Evolutionary conservation across 352 stramenopile genomes (phyloP), one percentile per base, ranked within the genome.

Genomic region (Blastocystis sp.): DNA sequence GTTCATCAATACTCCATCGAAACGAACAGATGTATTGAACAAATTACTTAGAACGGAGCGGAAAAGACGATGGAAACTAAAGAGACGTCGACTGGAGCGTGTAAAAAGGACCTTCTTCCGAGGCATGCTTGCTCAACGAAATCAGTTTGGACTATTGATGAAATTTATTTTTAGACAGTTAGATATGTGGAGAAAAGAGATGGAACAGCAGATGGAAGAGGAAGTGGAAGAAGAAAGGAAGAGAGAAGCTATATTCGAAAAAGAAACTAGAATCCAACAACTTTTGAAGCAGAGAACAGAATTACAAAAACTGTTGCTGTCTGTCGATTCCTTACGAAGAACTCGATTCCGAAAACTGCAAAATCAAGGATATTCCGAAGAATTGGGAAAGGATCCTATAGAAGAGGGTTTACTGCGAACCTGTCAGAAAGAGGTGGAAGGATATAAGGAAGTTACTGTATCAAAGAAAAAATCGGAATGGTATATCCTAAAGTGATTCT

Each of bases 21-120:
- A 84, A 35, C 57, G 59, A 44, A 84, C 73, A 27, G 73, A 27
- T 24, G 30, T 48, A 44, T 35, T 84, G 24, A 84, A 84, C 24
- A 84, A 84, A n/a, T 51, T 84, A 15, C 24, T 84, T 54, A 3
- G 42, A 48, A 27, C 68, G n/a, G 73, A 84, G 33, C 40, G 73
- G 17, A 84, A 84, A 13, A 84, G 27, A 24, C 17, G 73, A 4
- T 84, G 73, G 73, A 84, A 48, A 7, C 30, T 84, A 27, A 84
- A 84, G 73, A 84, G 42, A 17, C 51, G 73, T 24, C 44, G 73
- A 68, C 53, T 84, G 6, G 48, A 30, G 6, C 73, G 73, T 48
- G 73, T 84, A 53, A 62, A 64, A n/a, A 27, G 51, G 7, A 24
- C 73, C 9, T 84, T 84, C 35, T 84, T 66, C 51, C 53, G 73